Percentiles rank a stretch among this genome's conserved stretches.
These are phyloP conservation scores for Rhynchosporium agropyri DNA, from an alignment of 2,329 filamentous ascomycete species.

Conservation along the genomic window DNA sequence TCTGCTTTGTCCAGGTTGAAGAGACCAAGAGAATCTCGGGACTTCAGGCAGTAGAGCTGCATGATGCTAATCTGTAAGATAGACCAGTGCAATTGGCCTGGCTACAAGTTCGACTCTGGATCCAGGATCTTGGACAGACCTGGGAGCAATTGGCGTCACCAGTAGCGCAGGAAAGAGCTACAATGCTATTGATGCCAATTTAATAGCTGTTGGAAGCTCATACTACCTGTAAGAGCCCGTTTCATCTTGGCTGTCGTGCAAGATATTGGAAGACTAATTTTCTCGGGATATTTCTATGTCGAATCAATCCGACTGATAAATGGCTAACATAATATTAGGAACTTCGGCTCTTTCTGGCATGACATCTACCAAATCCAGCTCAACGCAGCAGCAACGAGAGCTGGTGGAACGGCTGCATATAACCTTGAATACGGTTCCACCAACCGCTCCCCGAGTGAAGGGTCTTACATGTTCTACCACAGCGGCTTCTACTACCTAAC, in stretches of 20 bases:
- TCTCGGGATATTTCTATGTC: not conserved
- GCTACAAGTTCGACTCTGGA: slow-evolving; percentile 49
- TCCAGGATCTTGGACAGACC: slow-evolving; percentile 61
- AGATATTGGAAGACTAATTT: not conserved
- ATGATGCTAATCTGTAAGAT: not conserved
- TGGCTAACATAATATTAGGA: slow-evolving; percentile 32
- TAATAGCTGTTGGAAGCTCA: slow-evolving; percentile 48
- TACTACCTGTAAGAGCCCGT: slow-evolving; percentile 47
- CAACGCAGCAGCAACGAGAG: slow-evolving; percentile 41
- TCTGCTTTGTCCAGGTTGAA: not conserved
- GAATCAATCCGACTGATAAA: no score
- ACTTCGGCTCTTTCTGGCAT: slow-evolving; percentile 71
- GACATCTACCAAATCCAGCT: slow-evolving; percentile 64
- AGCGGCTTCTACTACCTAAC: slow-evolving; percentile 66
- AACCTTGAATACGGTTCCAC: slow-evolving; percentile 57
- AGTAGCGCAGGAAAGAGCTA: slow-evolving; percentile 49
- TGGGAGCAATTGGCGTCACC: slow-evolving; percentile 56
- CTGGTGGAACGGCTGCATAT: slow-evolving; percentile 41
- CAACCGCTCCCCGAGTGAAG: slow-evolving; percentile 58
- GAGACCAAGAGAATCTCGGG: not conserved
- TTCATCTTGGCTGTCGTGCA: not conserved
- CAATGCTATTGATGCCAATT: slow-evolving; percentile 63
- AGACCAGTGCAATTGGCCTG: slow-evolving; percentile 54
- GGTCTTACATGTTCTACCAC: slow-evolving; percentile 56
- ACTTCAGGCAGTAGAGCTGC: not conserved